Percentiles rank a stretch among this genome's conserved stretches.
Evolutionary conservation across 305 asterid species (phyloP).

Genomic region (Fraxinus xanthoxyloides): DNA sequence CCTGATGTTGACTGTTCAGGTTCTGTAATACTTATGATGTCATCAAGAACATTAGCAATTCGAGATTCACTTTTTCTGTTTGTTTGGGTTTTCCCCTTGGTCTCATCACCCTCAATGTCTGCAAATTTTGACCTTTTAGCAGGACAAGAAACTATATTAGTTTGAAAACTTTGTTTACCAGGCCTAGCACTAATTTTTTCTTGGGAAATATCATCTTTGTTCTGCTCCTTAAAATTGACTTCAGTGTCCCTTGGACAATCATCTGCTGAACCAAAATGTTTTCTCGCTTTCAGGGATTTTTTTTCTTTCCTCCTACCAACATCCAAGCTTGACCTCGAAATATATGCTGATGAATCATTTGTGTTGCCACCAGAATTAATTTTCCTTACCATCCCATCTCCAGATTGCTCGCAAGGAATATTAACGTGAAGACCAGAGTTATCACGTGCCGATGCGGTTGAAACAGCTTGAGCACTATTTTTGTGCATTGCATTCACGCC

Average conservation of each 20-base stretch:
- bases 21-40: slow-evolving; percentile 33
- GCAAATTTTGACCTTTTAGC: slow-evolving; percentile 45
- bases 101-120: slow-evolving; percentile 40
- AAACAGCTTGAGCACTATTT: slow-evolving; percentile 32
- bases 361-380: slow-evolving; percentile 27
- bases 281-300: slow-evolving; percentile 43
- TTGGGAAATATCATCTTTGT: slow-evolving; percentile 35
- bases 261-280: slow-evolving; percentile 32
- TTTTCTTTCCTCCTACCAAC: slow-evolving; percentile 39
- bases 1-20: slow-evolving; percentile 36
- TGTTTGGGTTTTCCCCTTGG: slow-evolving; percentile 30
- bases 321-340: slow-evolving; percentile 31
- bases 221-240: slow-evolving; percentile 34
- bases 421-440: neutral
- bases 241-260: slow-evolving; percentile 31
- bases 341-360: slow-evolving; percentile 37
- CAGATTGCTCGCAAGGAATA: slow-evolving; percentile 25
- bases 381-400: slow-evolving; percentile 31
- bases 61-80: slow-evolving; percentile 37
- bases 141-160: slow-evolving; percentile 34
- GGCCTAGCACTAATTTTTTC: slow-evolving; percentile 52
- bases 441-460: neutral
- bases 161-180: slow-evolving; percentile 35
- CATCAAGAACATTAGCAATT: slow-evolving; percentile 33
- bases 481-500: slow-evolving; percentile 28